Conservation (phyloP, 345 rosid genomes). For the Garcia nutans region DNA sequence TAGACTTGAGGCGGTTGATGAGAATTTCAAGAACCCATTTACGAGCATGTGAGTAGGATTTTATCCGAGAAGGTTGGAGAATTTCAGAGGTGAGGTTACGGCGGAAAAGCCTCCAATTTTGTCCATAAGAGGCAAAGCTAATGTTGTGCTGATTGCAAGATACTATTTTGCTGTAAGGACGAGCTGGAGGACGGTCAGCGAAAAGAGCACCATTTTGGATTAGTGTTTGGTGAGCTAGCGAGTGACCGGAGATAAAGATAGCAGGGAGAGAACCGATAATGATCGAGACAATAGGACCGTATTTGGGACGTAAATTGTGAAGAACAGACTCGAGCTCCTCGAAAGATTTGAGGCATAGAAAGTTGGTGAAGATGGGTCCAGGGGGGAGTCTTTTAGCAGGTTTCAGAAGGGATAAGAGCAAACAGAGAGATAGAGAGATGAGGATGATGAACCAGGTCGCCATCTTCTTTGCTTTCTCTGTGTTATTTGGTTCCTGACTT, state of each 20-base stretch:
- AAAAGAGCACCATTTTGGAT: conserved; percentile 43
- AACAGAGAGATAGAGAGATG: conserved; percentile 6
- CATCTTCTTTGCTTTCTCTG: conserved; percentile 9
- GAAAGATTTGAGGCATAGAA: conserved; percentile 10
- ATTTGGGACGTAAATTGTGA: conserved; percentile 22
- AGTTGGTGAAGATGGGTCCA: conserved; percentile 26
- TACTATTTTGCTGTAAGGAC: conserved; percentile 20
- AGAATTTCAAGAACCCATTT: conserved; percentile 45
- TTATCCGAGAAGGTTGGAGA: conserved; percentile 34
- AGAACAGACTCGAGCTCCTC: conserved; percentile 16
- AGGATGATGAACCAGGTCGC: conserved; percentile 21
- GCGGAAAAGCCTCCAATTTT: conserved; percentile 45
- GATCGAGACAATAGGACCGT: conserved; percentile 45
- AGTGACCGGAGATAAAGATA: conserved; percentile 39
- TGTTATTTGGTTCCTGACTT: neutral
- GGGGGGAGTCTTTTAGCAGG: conserved; percentile 27
- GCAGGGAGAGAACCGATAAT: conserved; percentile 34
- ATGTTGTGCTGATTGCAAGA: conserved; percentile 38
- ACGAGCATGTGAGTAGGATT: conserved; percentile 31
- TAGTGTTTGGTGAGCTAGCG: conserved; percentile 44
- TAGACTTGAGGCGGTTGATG: neutral
- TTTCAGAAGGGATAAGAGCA: conserved; percentile 3
- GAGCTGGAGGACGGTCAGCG: conserved; percentile 44
- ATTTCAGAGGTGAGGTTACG: conserved; percentile 49
- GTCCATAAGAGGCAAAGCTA: conserved; percentile 41